A percentile compares a stretch with the other conserved stretches of the same genome.
These are phyloP conservation scores for Colletotrichum endophyticum DNA, from an alignment of 2,329 filamentous ascomycete genomes.

Conservation along the genomic window DNA sequence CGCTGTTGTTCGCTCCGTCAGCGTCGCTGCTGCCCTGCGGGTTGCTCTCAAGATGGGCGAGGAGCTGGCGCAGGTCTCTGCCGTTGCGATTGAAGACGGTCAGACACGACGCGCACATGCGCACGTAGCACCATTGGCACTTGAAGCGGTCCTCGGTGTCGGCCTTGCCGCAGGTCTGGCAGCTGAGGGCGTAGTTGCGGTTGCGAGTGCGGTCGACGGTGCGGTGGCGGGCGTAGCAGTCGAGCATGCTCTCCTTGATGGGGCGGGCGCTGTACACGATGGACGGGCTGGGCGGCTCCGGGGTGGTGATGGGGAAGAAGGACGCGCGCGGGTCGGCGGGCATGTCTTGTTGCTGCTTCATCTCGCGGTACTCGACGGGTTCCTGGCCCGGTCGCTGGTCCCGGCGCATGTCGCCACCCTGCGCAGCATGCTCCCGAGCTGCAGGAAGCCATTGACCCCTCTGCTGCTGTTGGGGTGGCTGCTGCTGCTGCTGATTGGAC, in stretches of 20 bases:
- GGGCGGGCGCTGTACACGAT: slow-evolving; percentile 46
- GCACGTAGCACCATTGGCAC: slow-evolving; percentile 56
- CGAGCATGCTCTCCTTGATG: slow-evolving; percentile 47
- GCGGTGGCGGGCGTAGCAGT: slow-evolving; percentile 53
- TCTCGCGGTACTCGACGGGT: slow-evolving; percentile 42
- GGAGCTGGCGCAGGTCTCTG: slow-evolving; percentile 46
- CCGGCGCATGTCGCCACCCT: not conserved
- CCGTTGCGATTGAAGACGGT: slow-evolving; percentile 44
- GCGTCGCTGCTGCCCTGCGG: not conserved
- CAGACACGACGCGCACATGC: slow-evolving; percentile 55
- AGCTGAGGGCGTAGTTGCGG: slow-evolving; percentile 54
- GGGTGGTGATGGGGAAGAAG: slow-evolving; percentile 40
- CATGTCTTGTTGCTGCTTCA: slow-evolving; percentile 31
- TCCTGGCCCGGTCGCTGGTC: slow-evolving; percentile 7
- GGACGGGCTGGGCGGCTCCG: slow-evolving; percentile 31
- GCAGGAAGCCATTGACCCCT: not conserved
- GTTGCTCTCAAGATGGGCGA: slow-evolving; percentile 35
- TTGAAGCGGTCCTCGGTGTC: slow-evolving; percentile 50
- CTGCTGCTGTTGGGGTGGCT: slow-evolving; percentile 6
- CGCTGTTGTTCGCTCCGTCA: not conserved
- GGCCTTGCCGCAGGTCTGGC: slow-evolving; percentile 55
- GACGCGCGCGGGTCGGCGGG: slow-evolving; percentile 39
- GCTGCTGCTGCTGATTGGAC: slow-evolving; percentile 25
- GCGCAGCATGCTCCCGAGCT: not conserved
- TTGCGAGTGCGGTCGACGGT: slow-evolving; percentile 55